Base-by-base conservation (phyloP, 2,329 filamentous ascomycete species). In the Sordariomycetes sp. region DNA sequence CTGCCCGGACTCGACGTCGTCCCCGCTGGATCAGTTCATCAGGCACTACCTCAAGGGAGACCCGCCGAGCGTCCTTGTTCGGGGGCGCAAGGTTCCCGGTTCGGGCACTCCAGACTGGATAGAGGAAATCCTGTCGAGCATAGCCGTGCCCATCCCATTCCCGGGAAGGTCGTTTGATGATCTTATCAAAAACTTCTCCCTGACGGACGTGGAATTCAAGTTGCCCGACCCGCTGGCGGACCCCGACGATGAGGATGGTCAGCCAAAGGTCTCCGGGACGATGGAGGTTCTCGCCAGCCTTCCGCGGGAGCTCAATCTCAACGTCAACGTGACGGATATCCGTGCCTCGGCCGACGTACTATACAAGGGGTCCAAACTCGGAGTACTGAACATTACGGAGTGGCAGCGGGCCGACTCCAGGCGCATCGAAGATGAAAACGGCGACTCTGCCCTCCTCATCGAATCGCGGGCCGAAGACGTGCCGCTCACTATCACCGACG, bases 371-470 rank as follows among this genome's bases (percentile, higher is more conserved):
- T 76, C 84, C 56, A 88, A 92, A 67, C 81, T 99, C 59, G 94
- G 94, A 42, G 80, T 86, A 57, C 78, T 99, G 28, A 82, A 94
- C 65, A 67, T 99, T 55, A 73, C 78, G 42, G 77, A 90, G 64
- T 97, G 92, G 92, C 89, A 96, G 67, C 72, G 79, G 32, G 89
- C 92, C 51, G 89, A 87, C 65, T 95, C 91, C 10, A 88, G 81
- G n/a, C 81, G 82, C 61, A 71, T 88, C 3, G 74, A 82, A 39
- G 76, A 74, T 1, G 63, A 64, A 22, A 71, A 79, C 45, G 75
- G 80, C 35, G 77, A 83, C 7, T 78, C 84, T 1, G 74, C 78
- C 2, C 75, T 99, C 13, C 76, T 85, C 55, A 89, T 99, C 20
- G 77, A 87, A 60, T 91, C 91, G 10, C 75, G 77, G 6, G 84